Percentiles rank a stretch among this genome's conserved stretches.
phyloP scores from a whole-genome alignment of 805 yeast species.

The Schizosaccharomyces octosporus region DNA sequence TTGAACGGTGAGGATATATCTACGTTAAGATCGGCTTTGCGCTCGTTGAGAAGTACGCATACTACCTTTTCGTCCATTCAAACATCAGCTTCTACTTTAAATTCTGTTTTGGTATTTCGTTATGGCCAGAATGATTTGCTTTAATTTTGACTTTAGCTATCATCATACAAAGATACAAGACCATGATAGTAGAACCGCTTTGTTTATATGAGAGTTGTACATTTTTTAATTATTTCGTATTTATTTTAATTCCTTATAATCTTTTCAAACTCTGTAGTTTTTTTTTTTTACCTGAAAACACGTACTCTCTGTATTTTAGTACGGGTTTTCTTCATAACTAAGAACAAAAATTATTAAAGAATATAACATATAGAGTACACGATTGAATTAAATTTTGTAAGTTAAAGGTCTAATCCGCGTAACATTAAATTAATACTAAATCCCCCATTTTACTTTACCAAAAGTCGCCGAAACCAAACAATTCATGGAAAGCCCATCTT shows the following conservation, averaged over 20 bases:
- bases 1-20: neutral
- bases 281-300: no score
- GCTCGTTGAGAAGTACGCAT: neutral
- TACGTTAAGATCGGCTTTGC: neutral
- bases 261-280: no score
- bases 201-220: no score
- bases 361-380: no score
- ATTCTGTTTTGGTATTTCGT: neutral
- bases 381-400: no score
- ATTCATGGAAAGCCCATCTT: neutral
- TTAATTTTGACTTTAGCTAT: neutral
- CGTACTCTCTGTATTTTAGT: no score
- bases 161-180: neutral
- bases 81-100: neutral
- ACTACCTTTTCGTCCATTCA: neutral
- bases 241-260: no score
- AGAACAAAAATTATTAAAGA: no score
- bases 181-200: neutral
- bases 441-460: neutral
- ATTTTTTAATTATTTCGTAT: no score
- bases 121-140: neutral
- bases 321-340: no score
- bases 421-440: no score
- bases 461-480: neutral
- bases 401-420: no score